These are phyloP conservation scores for Galerina sulciceps DNA, from an alignment of 768 basidiomycete genomes.

Conservation along the genomic window DNA sequence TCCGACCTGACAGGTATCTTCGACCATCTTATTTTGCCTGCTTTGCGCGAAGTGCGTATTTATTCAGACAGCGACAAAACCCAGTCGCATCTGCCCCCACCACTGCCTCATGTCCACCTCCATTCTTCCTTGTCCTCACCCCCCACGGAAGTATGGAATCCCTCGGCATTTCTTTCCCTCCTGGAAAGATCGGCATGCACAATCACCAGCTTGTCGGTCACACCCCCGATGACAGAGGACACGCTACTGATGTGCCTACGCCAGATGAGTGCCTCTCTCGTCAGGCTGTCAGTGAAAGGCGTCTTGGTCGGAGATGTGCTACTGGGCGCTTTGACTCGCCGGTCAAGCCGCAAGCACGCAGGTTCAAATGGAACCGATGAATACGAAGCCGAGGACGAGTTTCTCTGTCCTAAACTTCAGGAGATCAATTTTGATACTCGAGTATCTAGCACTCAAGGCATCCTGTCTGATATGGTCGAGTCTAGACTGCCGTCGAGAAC, in stretches of 20 bases:
- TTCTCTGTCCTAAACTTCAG: conserved; percentile 23
- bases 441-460: conserved; percentile 20
- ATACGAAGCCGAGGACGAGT: neutral
- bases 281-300: conserved; percentile 28
- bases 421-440: conserved; percentile 27
- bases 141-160: conserved; percentile 27
- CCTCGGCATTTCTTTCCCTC: conserved; percentile 30
- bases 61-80: conserved; percentile 24
- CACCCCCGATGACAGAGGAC: conserved; percentile 31
- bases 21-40: conserved; percentile 34
- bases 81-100: conserved; percentile 14
- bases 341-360: neutral
- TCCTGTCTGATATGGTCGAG: conserved; percentile 25
- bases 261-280: conserved; percentile 25
- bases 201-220: conserved; percentile 30
- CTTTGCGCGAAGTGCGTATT: conserved; percentile 34
- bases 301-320: conserved; percentile 27
- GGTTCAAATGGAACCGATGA: neutral
- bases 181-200: conserved; percentile 33
- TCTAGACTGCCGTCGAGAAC: conserved; percentile 19
- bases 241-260: conserved; percentile 29
- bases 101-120: conserved; percentile 10
- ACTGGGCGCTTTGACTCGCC: conserved; percentile 23
- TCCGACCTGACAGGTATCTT: conserved; percentile 33
- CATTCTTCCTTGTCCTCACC: neutral